Evolutionary conservation across 208 protist species (phyloP), one percentile per base, ranked within the genome.

Genomic region (Strigomonas galati): DNA sequence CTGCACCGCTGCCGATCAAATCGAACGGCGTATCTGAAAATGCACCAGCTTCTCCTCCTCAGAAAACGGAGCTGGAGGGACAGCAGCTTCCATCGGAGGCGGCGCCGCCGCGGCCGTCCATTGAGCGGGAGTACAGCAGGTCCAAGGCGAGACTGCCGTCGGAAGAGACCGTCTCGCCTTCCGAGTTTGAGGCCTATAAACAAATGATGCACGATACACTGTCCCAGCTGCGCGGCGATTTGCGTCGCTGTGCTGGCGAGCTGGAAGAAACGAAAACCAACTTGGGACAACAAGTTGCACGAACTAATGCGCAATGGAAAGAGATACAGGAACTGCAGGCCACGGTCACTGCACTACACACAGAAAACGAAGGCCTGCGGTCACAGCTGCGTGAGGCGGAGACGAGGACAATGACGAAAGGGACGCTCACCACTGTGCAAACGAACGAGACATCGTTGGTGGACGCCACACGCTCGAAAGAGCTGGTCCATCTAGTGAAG

Each of bases 101-200:
- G 27, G 53, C 27, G 9, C 14, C 37, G 0, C 15, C 27, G 54
- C 24, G 1, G 1, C 61, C 12, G 7, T 44, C 26, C 17, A 48
- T 66, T 24, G 49, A 55, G 9, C 15, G 31, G 15, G 51, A 35
- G 1, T 48, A 51, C 30, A 62, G 61, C 15, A 58, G 71, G 60
- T 58, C 68, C 7, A 71, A 71, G 14, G 68, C 56, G 24, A 61
- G 60, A 2, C 53, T 43, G 7, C 6, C 43, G 5, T 70, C 63
- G 6, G 69, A 74, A 55, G 65, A 68, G 9, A 49, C 54, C 0
- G 67, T 65, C 30, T 60, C 66, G 23, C 67, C 58, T 9, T 78
- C 82, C 44, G 81, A 90, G 52, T 75, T 84, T 31, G 74, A 79
- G 57, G 79, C 78, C 2, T 91, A 91, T 57, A 72, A 63, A 2